phyloP scores from a whole-genome alignment of 257 asterid genomes.

The Solanum chaucha region DNA sequence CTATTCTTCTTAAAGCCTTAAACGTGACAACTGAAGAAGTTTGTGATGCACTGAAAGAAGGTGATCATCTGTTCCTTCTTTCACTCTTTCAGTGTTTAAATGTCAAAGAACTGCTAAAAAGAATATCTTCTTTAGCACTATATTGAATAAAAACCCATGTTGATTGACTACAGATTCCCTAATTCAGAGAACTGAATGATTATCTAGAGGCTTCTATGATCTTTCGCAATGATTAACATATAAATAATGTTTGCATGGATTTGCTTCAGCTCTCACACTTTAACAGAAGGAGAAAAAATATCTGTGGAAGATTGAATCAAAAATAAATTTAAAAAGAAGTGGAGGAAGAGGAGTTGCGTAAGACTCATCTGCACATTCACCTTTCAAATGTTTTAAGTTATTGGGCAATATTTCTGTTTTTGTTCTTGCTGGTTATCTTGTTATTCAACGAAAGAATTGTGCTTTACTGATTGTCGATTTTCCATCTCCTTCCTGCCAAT shows the following conservation, averaged over 20 bases:
- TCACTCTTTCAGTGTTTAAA: background rate
- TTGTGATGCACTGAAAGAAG: conserved; percentile 81
- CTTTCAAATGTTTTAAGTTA: background rate
- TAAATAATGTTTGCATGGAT: background rate
- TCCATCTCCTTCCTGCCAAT: background rate
- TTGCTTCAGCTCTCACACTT: background rate
- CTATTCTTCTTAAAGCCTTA: conserved; percentile 79
- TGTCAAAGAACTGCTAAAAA: background rate
- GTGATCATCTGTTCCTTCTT: conserved; percentile 20
- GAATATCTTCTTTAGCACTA: background rate
- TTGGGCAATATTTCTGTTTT: background rate
- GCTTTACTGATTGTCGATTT: background rate
- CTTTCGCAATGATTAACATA: background rate
- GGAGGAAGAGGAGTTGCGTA: background rate
- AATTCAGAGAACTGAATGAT: background rate
- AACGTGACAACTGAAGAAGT: conserved; percentile 89
- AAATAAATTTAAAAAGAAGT: background rate
- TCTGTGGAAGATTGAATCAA: background rate
- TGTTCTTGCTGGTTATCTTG: background rate
- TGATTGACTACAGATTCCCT: too few species aligned
- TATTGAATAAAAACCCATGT: background rate
- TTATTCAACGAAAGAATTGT: background rate
- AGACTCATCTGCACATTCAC: background rate
- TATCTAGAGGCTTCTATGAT: background rate
- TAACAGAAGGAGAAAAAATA: background rate